Percentiles rank a stretch among this genome's conserved stretches.
Evolutionary conservation across 768 basidiomycete genomes (phyloP).

Genomic region (Leucosporidium creatinivorum): DNA sequence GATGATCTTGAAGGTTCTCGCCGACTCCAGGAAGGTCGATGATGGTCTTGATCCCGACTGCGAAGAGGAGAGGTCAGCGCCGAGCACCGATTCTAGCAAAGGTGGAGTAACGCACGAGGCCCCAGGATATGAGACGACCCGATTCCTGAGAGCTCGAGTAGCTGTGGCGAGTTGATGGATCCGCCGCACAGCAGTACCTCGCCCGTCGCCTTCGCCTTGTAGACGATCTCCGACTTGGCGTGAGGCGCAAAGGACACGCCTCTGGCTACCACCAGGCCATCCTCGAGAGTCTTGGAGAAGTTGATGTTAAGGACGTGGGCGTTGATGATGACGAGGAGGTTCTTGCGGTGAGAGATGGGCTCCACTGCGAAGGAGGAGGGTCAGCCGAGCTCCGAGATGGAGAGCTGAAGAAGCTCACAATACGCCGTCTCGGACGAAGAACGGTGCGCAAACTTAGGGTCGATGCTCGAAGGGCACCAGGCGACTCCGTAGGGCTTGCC

Average conservation of each 20-base stretch:
- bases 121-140: constrained; percentile 15
- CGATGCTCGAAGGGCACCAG: constrained; percentile 9
- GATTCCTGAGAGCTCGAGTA: constrained; percentile 30
- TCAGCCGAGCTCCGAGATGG: neutral
- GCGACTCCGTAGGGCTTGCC: constrained; percentile 7
- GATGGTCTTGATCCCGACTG: constrained; percentile 36
- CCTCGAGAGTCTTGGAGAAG: neutral
- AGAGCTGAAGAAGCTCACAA: constrained; percentile 6
- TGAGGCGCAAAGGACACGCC: constrained; percentile 12
- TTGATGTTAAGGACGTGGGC: constrained; percentile 41
- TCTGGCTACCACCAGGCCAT: neutral
- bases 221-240: neutral
- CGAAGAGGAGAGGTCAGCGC: neutral
- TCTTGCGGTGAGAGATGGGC: constrained; percentile 16
- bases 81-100: too few species aligned
- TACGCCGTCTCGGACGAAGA: constrained; percentile 18
- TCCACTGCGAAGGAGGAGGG: neutral
- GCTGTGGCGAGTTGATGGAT: constrained; percentile 23
- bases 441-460: neutral
- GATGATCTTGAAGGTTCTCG: constrained; percentile 43
- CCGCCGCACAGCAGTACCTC: constrained; percentile 37
- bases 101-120: neutral
- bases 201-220: neutral
- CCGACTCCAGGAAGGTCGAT: constrained; percentile 48
- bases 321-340: constrained; percentile 43